Base-by-base conservation (phyloP, 2,329 filamentous ascomycete species). In the Stachybotrys chartarum region DNA sequence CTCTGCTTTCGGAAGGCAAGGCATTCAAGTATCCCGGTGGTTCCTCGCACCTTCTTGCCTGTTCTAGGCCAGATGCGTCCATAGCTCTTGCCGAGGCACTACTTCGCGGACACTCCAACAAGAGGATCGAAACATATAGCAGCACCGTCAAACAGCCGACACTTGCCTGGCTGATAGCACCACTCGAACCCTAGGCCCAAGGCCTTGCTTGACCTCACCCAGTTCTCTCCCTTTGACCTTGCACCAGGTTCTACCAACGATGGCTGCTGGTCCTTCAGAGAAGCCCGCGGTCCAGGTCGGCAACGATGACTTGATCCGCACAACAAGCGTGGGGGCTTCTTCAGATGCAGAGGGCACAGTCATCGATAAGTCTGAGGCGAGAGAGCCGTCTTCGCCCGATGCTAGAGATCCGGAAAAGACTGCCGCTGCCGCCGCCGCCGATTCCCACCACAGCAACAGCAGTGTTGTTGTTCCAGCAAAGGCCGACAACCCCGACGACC, bases 401-500 rank as follows among this genome's bases (percentile, higher is more conserved):
- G 8, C 10, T 12, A n/a, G 45, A 10, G 45, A 47, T n/a, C 16
- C 16, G 7, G 45, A 47, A 47, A 47, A 47, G 45, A 24, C 24
- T 24, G 24, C 24, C 24, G 24, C 24, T 24, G 45, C 45, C 45
- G 10, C 16, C 17, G 16, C 45, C n/a, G 16, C 45, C 45, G 16
- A 10, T n/a, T 24, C 45, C 45, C 8, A 42, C 35, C 8, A 42
- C 35, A 42, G 35, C 35, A 42, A 42, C 35, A 42, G 14, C 35
- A 42, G 35, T 14, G 35, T 42, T 10, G 57, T 66, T 7, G 62
- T 64, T 50, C 63, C 67, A 12, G 56, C 67, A 11, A 58, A 63
- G 48, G 63, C 66, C 11, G 67, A 72, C 17, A 75, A 77, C 46
- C 64, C 74, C 4, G 74, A 78, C 32, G 80, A 84, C 63, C 74